Conservation (phyloP, 1,284 basidiomycete species). For the Baeospora myosura region DNA sequence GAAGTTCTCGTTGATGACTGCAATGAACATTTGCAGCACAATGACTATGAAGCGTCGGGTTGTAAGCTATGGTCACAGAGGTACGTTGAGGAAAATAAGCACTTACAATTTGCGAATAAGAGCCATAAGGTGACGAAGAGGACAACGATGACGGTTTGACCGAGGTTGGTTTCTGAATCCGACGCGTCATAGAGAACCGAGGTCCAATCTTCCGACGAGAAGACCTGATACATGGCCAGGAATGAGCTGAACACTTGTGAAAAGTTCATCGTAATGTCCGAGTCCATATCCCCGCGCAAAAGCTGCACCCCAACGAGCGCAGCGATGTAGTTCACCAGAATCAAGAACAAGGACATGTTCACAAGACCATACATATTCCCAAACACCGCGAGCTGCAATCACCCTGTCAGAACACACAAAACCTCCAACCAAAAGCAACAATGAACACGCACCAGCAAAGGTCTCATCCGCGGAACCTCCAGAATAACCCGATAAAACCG, state of each 20-base stretch:
- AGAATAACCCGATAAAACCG: conserved; percentile 94
- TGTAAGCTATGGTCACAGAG: conserved; percentile 11
- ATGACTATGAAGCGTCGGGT: conserved; percentile 57
- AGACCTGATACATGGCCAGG: conserved; percentile 85
- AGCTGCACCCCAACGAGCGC: conserved; percentile 76
- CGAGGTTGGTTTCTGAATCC: conserved; percentile 53
- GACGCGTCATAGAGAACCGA: conserved; percentile 70
- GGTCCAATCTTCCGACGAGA: conserved; percentile 96
- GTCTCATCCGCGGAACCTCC: conserved; percentile 80
- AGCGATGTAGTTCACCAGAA: conserved; percentile 84
- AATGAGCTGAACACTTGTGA: conserved; percentile 88
- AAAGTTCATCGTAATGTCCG: conserved; percentile 65
- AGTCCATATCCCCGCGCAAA: conserved; percentile 72
- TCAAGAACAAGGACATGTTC: conserved; percentile 92
- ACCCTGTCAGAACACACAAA: conserved; percentile 8
- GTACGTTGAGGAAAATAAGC: conserved; percentile 7
- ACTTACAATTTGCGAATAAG: conserved; percentile 87
- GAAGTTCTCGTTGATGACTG: conserved; percentile 98
- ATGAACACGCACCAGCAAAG: conserved; percentile 52
- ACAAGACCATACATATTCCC: conserved; percentile 87
- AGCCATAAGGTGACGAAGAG: conserved; percentile 85
- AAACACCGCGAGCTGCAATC: conserved; percentile 71
- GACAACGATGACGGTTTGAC: conserved; percentile 70
- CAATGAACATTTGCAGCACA: conserved; percentile 96
- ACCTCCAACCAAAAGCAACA: conserved; percentile 3